phyloP scores from a whole-genome alignment of 257 asterid genomes.

The Ilex aquifolium region DNA sequence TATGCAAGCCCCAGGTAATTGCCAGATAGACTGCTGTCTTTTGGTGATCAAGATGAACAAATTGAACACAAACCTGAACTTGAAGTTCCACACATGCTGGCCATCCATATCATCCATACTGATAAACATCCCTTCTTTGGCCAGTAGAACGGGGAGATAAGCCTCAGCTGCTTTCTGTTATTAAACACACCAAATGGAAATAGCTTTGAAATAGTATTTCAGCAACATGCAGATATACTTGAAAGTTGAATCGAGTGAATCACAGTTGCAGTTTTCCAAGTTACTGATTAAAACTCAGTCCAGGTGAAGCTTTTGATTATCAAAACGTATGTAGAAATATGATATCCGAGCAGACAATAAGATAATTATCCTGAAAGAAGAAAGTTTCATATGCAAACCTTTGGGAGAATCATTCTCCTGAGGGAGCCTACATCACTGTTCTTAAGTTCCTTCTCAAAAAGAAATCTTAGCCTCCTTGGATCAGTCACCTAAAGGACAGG shows the following conservation, averaged over 20 bases:
- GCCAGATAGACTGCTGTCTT: no score
- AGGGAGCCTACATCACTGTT: conserved; percentile 6
- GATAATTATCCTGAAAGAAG: not conserved
- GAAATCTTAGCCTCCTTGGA: not conserved
- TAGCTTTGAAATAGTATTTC: not conserved
- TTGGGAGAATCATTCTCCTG: conserved; percentile 1
- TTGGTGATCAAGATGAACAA: not conserved
- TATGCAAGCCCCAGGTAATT: no score
- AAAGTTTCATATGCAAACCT: conserved; percentile 2
- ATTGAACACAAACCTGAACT: conserved; percentile 26
- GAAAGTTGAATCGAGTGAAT: not conserved
- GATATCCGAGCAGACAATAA: not conserved
- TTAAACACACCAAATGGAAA: not conserved
- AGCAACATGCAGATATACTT: not conserved
- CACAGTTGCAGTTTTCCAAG: not conserved
- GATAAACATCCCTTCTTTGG: not conserved
- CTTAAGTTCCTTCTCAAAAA: conserved; percentile 3
- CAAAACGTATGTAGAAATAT: not conserved
- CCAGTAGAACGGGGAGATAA: conserved; percentile 7
- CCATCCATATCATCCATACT: conserved; percentile 50
- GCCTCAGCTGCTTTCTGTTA: conserved; percentile 3
- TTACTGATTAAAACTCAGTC: not conserved
- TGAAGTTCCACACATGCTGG: conserved; percentile 36
- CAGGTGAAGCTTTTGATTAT: not conserved
- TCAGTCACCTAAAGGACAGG: conserved; percentile 1